These are phyloP conservation scores for Paulownia fortunei DNA, from an alignment of 257 asterid species.

Conservation along the genomic window DNA sequence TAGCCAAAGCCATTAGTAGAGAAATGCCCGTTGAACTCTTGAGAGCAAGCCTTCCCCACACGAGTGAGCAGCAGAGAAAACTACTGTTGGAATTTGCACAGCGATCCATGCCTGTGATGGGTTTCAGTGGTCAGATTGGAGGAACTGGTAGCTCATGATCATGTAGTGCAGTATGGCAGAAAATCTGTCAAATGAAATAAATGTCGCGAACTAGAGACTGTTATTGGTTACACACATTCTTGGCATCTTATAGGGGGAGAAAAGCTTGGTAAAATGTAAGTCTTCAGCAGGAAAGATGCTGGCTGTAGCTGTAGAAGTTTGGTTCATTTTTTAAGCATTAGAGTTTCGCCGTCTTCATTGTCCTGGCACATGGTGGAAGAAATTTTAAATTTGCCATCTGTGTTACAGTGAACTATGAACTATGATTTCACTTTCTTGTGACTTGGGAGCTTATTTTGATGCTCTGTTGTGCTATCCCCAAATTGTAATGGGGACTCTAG, in stretches of 20 bases:
- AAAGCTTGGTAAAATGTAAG: neutral
- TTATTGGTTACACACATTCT: neutral
- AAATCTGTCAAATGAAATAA: slow-evolving; percentile 15
- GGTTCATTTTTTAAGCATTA: neutral
- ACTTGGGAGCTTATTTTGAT: slow-evolving; percentile 26
- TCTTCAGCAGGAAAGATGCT: neutral
- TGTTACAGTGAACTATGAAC: neutral
- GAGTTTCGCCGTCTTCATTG: neutral
- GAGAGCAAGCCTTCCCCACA: slow-evolving; percentile 82
- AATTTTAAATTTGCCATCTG: slow-evolving; percentile 29
- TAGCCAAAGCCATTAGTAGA: slow-evolving; percentile 58
- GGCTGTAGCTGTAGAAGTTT: slow-evolving; percentile 13
- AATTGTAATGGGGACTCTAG: neutral
- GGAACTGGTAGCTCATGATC: slow-evolving; percentile 48
- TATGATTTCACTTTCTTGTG: slow-evolving; percentile 10
- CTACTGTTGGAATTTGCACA: slow-evolving; percentile 64
- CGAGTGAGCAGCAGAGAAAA: slow-evolving; percentile 69
- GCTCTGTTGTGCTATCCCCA: slow-evolving; percentile 20
- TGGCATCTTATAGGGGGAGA: neutral
- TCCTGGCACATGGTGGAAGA: slow-evolving; percentile 24
- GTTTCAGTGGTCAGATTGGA: slow-evolving; percentile 38
- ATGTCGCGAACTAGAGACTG: slow-evolving; percentile 6
- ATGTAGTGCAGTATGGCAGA: neutral
- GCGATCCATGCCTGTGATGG: slow-evolving; percentile 61
- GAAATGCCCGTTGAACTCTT: slow-evolving; percentile 82